These are phyloP conservation scores for Colletotrichum camelliae DNA, from an alignment of 2,329 filamentous ascomycete species.

Conservation along the genomic window DNA sequence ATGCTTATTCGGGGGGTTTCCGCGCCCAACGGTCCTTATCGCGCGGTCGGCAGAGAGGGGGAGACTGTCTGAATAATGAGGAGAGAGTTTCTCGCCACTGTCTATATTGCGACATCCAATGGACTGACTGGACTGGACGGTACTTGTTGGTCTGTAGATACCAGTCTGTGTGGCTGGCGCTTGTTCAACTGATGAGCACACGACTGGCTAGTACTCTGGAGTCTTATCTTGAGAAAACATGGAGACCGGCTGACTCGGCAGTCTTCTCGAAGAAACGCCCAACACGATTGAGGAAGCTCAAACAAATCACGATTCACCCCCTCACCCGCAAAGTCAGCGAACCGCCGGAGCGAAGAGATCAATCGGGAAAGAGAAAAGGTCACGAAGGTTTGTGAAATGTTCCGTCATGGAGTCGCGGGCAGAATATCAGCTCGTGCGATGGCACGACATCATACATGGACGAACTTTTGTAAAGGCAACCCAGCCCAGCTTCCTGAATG, in stretches of 20 bases:
- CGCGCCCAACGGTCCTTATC: slow-evolving; percentile 1
- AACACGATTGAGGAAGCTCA: background rate
- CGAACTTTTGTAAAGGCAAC: slow-evolving; percentile 11
- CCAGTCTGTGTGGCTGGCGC: background rate
- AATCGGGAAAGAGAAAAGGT: slow-evolving; percentile 9
- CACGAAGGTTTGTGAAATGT: background rate
- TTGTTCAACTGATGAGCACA: background rate
- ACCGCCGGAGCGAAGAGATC: slow-evolving; percentile 12
- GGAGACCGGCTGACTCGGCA: slow-evolving; percentile 17
- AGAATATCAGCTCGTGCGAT: background rate
- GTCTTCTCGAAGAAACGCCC: background rate
- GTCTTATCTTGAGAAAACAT: slow-evolving; percentile 4
- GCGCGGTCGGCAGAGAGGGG: background rate
- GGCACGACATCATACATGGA: background rate
- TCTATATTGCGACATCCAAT: background rate
- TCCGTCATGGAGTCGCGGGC: background rate
- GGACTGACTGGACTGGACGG: background rate
- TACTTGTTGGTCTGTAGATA: background rate
- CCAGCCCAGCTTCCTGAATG: background rate
- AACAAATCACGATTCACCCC: background rate
- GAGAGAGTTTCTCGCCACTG: background rate
- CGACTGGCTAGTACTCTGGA: background rate
- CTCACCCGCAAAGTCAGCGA: background rate
- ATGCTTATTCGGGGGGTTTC: slow-evolving; percentile 9
- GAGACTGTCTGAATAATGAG: background rate